A percentile compares a stretch with the other conserved stretches of the same genome.
phyloP scores from a whole-genome alignment of 2,329 filamentous ascomycete species.

The Colletotrichum scovillei region DNA sequence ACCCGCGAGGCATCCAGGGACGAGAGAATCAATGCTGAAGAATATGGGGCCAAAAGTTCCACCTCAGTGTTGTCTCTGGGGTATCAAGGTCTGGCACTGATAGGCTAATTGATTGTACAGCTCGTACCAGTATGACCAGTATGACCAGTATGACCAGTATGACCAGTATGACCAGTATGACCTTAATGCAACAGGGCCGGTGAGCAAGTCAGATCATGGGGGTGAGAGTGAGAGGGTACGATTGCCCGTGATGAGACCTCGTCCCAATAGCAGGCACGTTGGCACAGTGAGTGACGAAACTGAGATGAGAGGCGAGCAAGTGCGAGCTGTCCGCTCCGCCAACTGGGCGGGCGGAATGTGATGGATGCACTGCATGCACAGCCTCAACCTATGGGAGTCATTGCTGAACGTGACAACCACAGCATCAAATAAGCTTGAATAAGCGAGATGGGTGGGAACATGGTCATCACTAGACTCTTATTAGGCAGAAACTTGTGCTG shows the following conservation, averaged over 20 bases:
- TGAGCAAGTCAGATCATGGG: neutral
- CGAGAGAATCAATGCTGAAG: neutral
- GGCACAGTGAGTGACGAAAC: no score
- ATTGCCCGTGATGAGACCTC: neutral
- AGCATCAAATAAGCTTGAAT: slow-evolving; percentile 15
- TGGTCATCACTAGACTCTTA: neutral
- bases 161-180: no score
- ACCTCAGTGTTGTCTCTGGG: neutral
- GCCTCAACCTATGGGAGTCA: neutral
- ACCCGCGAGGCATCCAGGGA: slow-evolving; percentile 25
- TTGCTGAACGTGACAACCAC: neutral
- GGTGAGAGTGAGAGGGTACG: no score
- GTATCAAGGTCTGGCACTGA: neutral
- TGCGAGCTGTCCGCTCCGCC: neutral
- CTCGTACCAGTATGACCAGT: no score
- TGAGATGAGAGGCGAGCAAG: no score
- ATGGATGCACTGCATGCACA: neutral
- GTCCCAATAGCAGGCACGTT: neutral
- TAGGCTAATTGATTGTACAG: no score
- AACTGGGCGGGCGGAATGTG: neutral
- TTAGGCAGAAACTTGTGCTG: slow-evolving; percentile 7
- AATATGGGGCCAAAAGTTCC: neutral
- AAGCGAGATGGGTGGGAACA: neutral
- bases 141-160: no score
- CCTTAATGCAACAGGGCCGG: neutral